These are phyloP conservation scores for Flaveria robusta DNA, from an alignment of 129 eudicot species.

Conservation along the genomic window DNA sequence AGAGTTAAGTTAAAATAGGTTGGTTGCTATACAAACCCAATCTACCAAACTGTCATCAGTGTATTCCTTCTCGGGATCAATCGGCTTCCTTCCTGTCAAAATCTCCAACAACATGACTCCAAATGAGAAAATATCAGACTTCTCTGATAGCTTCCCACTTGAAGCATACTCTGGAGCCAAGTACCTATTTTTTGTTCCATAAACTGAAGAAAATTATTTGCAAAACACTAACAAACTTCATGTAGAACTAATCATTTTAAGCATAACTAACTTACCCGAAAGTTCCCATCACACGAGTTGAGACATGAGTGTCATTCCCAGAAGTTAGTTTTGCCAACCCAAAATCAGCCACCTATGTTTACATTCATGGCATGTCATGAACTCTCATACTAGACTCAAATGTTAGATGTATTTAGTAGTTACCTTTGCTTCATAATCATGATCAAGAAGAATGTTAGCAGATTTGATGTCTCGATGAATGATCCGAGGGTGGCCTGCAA, in stretches of 20 bases:
- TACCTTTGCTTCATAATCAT: conserved; percentile 87
- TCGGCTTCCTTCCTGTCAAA: conserved; percentile 76
- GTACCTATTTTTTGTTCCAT: conserved; percentile 53
- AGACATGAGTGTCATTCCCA: conserved; percentile 82
- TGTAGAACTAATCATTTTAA: not conserved
- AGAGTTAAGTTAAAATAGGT: not conserved
- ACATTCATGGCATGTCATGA: conserved; percentile 1
- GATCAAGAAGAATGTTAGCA: conserved; percentile 83
- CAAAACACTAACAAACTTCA: not conserved
- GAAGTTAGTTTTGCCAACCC: conserved; percentile 90
- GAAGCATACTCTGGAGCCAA: conserved; percentile 98
- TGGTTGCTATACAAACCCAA: conserved; percentile 58
- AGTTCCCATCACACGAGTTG: conserved; percentile 99
- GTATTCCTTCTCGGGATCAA: conserved; percentile 49
- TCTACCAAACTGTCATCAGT: conserved; percentile 92
- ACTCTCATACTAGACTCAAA: conserved; percentile 8
- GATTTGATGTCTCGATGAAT: conserved; percentile 96
- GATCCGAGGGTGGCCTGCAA: conserved; percentile 75
- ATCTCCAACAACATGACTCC: conserved; percentile 94
- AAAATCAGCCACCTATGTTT: conserved; percentile 86
- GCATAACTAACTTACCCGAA: conserved; percentile 62
- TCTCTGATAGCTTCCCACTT: conserved; percentile 89
- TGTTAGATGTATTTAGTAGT: not conserved
- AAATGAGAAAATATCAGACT: conserved; percentile 91
- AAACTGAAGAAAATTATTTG: conserved; percentile 12